Evolutionary conservation across 202 grass and related monocot species (phyloP).

Genomic region (Bolboschoenoplectus hybrid): DNA sequence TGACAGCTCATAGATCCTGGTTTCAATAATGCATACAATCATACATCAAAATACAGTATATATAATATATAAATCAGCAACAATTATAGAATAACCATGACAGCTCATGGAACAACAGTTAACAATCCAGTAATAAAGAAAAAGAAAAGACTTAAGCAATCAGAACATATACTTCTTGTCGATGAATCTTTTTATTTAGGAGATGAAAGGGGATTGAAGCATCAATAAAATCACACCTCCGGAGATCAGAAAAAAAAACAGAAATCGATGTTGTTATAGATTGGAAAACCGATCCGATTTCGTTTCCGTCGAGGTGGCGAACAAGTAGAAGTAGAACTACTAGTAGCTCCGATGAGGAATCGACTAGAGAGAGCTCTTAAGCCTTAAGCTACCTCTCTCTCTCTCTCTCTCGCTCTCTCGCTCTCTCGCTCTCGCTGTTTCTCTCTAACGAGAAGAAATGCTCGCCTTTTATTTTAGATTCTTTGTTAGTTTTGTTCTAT

Average conservation of each 20-base stretch:
- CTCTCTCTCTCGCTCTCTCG: neutral
- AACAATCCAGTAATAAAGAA: neutral
- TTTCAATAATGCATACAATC: slow-evolving; percentile 25
- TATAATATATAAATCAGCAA: neutral
- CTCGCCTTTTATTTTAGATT: neutral
- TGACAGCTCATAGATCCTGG: slow-evolving; percentile 19
- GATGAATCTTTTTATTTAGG: neutral
- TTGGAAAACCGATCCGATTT: neutral
- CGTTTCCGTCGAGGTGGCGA: neutral
- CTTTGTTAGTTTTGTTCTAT: slow-evolving; percentile 21
- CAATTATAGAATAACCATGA: slow-evolving; percentile 15
- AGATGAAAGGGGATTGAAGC: neutral
- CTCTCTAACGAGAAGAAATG: neutral
- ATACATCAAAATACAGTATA: slow-evolving; percentile 10
- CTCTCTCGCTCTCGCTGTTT: too few species aligned
- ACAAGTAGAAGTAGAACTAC: neutral
- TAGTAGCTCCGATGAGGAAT: slow-evolving; percentile 14
- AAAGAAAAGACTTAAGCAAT: too few species aligned
- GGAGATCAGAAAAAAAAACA: neutral
- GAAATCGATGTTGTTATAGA: neutral
- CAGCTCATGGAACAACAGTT: slow-evolving; percentile 6
- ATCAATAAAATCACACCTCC: neutral
- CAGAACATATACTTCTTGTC: neutral
- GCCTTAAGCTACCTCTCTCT: neutral
- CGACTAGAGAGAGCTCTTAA: neutral